Evolutionary conservation across 2,329 filamentous ascomycete genomes (phyloP).

Genomic region (Calonectria fujianensis): DNA sequence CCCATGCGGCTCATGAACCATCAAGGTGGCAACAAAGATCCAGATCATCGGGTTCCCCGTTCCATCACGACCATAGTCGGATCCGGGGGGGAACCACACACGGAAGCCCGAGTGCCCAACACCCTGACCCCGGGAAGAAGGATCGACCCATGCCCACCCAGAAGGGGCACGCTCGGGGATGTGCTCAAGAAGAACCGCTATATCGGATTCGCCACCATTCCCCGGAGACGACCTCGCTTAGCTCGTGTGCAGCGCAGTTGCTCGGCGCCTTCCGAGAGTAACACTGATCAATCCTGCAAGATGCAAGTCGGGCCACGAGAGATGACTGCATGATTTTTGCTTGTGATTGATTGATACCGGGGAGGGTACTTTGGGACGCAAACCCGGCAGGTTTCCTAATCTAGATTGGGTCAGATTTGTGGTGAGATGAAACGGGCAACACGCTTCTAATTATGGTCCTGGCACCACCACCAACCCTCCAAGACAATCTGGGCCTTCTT

Average conservation of each 20-base stretch:
- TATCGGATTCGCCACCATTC: conserved; percentile 15
- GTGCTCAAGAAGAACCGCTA: background rate
- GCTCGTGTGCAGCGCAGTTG: background rate
- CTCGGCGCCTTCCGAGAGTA: conserved; percentile 14
- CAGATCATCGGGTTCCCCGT: conserved; percentile 30
- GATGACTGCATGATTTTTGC: background rate
- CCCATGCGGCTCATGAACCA: conserved; percentile 25
- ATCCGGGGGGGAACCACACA: conserved; percentile 18
- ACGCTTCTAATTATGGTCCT: background rate
- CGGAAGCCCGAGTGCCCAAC: conserved; percentile 1
- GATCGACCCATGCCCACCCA: conserved; percentile 18
- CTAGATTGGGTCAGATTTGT: background rate
- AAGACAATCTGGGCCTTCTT: background rate
- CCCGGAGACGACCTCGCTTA: conserved; percentile 16
- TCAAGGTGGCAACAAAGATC: conserved; percentile 15
- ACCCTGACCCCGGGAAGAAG: background rate
- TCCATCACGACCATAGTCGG: conserved; percentile 29
- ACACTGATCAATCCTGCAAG: conserved; percentile 13
- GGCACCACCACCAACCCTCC: background rate
- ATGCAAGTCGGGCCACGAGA: conserved; percentile 11
- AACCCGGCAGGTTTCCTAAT: background rate
- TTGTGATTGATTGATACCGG: conserved; percentile 3
- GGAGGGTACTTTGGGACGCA: background rate
- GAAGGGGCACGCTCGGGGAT: background rate
- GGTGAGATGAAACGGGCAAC: background rate